A percentile compares a stretch with the other conserved stretches of the same genome.
These are phyloP conservation scores for Eucalyptus cloeziana DNA, from an alignment of 345 rosid genomes.

Conservation along the genomic window DNA sequence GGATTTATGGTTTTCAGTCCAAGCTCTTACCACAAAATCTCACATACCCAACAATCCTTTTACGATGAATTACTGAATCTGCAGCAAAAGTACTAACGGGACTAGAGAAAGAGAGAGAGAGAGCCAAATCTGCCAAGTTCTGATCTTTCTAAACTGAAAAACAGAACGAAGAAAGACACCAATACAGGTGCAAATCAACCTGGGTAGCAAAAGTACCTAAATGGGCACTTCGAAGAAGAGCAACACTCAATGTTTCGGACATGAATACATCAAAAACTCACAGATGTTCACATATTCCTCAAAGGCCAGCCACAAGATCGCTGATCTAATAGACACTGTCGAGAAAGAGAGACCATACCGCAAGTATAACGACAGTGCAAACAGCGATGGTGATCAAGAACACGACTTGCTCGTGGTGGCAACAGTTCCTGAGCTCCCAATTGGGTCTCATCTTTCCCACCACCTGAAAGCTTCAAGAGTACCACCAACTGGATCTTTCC, in stretches of 20 bases:
- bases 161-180: not conserved
- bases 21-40: not conserved
- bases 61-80: not conserved
- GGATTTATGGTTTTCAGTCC: not conserved
- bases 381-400: slow-evolving; percentile 41
- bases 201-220: not conserved
- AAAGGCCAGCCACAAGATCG: not conserved
- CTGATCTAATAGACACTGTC: not conserved
- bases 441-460: slow-evolving; percentile 15
- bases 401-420: slow-evolving; percentile 45
- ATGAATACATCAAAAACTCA: not conserved
- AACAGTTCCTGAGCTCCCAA: slow-evolving; percentile 50
- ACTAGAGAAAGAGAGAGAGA: not conserved
- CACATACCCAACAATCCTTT: not conserved
- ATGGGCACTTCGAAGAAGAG: not conserved
- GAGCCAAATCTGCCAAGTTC: not conserved
- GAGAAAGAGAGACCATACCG: slow-evolving; percentile 5
- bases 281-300: not conserved
- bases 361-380: slow-evolving; percentile 54
- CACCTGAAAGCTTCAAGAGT: not conserved
- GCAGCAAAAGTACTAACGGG: not conserved
- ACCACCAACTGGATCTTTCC: not conserved
- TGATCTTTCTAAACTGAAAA: not conserved
- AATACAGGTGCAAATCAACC: not conserved
- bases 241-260: not conserved